Evolutionary conservation across 805 yeast genomes (phyloP), one percentile per base, ranked within the genome.

Genomic region (Candida ulmi): DNA sequence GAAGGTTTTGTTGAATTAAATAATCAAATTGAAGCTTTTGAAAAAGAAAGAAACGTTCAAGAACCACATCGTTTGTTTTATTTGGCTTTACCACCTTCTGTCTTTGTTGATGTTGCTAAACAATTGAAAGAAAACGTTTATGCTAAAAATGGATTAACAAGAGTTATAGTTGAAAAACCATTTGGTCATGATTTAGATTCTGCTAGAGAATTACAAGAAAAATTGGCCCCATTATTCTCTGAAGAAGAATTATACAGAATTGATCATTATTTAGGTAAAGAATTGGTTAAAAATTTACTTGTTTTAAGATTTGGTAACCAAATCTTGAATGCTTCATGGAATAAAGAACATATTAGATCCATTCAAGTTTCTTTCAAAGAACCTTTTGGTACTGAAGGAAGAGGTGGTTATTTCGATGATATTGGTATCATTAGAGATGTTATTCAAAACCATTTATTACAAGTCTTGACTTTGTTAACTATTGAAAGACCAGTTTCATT

Each of bases 301-400:
- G 88, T 88, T 27, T 69, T 90, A 55, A 78, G 99, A 58, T 93
- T 93, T 57, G 95, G 95, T 51, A 93, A 93, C 67, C 81, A 82
- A 58, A 77, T 91, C 62, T 71, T 93, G 58, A 76, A 76, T 56
- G 87, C 95, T n/a, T 76, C 84, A 40, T 93, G 97, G 97, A 83
- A 84, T 68, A 80, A 72, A 60, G 75, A 84, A 47, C 83, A 76
- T 63, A 79, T 93, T 57, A 72, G 78, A 46, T 76, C 82, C 30
- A 80, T 93, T 46, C 96, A 91, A 70, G 80, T 93, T 51, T 76
- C 91, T 12, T 91, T 93, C 73, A 93, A 93, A 69, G 99, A 93
- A 69, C 87, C 93, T n/a, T 93, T 93, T 54, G 99, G 99, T 40
- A 93, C 99, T 30, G 96, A 93, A 67, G 99, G 99, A 41, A 80